Conservation (phyloP, 1,284 basidiomycete genomes). For the Cryptococcus sp. region DNA sequence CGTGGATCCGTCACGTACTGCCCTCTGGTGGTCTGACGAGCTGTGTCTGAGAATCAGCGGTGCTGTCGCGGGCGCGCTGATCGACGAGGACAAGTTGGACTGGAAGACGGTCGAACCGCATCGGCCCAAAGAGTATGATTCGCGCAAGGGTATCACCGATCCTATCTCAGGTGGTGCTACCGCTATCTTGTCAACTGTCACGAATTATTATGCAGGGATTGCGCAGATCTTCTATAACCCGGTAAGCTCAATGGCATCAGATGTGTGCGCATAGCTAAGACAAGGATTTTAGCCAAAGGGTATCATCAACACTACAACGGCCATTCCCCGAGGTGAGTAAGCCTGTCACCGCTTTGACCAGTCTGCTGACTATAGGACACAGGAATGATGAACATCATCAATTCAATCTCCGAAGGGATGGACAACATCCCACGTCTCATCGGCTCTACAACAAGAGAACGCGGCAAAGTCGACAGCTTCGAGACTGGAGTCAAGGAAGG, state of each 20-base stretch:
- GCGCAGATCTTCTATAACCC: conserved; percentile 56
- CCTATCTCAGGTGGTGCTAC: conserved; percentile 58
- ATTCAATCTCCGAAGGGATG: conserved; percentile 21
- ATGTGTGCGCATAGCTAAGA: neutral
- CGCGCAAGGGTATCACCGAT: conserved; percentile 54
- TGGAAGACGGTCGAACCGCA: conserved; percentile 58
- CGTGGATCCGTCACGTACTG: conserved; percentile 58
- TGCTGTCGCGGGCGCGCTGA: conserved; percentile 60
- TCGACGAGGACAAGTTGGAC: conserved; percentile 57
- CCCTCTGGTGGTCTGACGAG: conserved; percentile 64
- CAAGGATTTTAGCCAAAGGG: conserved; percentile 47
- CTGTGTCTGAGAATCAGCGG: conserved; percentile 61
- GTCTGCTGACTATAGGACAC: neutral
- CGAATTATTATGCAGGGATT: conserved; percentile 56
- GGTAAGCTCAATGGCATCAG: conserved; percentile 36
- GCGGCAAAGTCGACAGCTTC: conserved; percentile 56
- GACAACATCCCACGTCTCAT: conserved; percentile 54
- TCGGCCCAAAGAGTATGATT: conserved; percentile 61
- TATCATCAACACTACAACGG: conserved; percentile 56
- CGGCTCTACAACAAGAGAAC: conserved; percentile 55
- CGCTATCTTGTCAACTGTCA: conserved; percentile 60
- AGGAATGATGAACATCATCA: conserved; percentile 58
- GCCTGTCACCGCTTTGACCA: neutral
- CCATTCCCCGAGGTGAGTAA: conserved; percentile 32
- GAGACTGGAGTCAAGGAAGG: conserved; percentile 58